A percentile compares a stretch with the other conserved stretches of the same genome.
These are phyloP conservation scores for Candida ponderosae DNA, from an alignment of 805 yeast species.

Conservation along the genomic window DNA sequence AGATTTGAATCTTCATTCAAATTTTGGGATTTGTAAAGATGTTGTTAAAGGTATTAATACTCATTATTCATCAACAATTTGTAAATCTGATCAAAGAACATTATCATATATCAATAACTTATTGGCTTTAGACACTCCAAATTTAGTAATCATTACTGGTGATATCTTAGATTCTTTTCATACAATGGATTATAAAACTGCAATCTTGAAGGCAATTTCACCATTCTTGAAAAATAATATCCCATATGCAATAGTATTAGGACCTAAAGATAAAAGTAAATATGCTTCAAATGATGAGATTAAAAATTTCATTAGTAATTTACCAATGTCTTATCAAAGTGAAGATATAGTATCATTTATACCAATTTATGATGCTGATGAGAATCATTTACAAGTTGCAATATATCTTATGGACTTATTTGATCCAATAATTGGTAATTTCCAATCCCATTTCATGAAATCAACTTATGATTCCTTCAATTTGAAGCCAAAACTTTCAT, in stretches of 20 bases:
- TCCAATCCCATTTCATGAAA: constrained; percentile 30
- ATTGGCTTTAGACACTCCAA: constrained; percentile 49
- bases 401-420: constrained; percentile 51
- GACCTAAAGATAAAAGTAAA: constrained; percentile 55
- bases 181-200: constrained; percentile 54
- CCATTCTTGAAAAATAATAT: constrained; percentile 45
- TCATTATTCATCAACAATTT: constrained; percentile 24
- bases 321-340: constrained; percentile 28
- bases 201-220: constrained; percentile 47
- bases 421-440: constrained; percentile 33
- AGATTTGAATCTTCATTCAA: constrained; percentile 58
- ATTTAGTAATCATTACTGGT: constrained; percentile 57
- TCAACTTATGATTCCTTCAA: constrained; percentile 15
- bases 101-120: constrained; percentile 41
- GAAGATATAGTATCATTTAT: constrained; percentile 41
- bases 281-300: constrained; percentile 35
- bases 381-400: constrained; percentile 22
- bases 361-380: constrained; percentile 26
- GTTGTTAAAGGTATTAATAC: constrained; percentile 31
- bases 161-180: constrained; percentile 53
- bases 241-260: constrained; percentile 55
- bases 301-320: constrained; percentile 31
- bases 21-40: constrained; percentile 47
- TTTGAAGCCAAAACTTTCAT: constrained; percentile 26
- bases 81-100: constrained; percentile 50